Evolutionary conservation across 2,329 filamentous ascomycete species (phyloP), one percentile per base, ranked within the genome.

Genomic region (Talaromyces sp.): DNA sequence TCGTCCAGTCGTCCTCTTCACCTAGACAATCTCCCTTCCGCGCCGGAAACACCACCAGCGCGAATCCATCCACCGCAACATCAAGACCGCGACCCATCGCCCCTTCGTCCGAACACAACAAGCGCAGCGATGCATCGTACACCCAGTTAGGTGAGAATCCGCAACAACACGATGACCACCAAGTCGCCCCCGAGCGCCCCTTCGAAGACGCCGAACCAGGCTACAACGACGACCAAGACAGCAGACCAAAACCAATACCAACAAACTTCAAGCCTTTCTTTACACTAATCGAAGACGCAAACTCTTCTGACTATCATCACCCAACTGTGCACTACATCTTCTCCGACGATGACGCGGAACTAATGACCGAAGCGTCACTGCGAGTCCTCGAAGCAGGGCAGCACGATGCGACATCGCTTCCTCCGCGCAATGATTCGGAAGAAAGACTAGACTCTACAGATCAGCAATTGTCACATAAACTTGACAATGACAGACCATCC

Each of bases 311-410:
- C 54, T 90, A 92, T 67, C 84, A 92, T 72, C 93, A 98, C 75
- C 95, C 94, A 1, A 88, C 87, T 62, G 88, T 97, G 1, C 92
- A 94, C 79, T 98, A 98, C 80, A 85, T 98, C 73, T 98, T 99
- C 81, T 87, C 87, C 70, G 93, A 98, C 77, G 95, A 98, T 77
- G 93, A 97, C 73, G 86, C 88, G 1, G 90, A 93, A 56, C 81
- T 90, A 52, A 82, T 96, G 43, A 90, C 90, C 1, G 84, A 87
- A 43, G 88, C 90, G 1, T 84, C 84, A 5, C 76, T 88, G 66
- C 81, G 82, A 39, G 82, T 83, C 22, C 75, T 88, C 76, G 77
- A 86, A 74, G 62, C 80, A 65, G 78, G 82, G 16, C 37, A n/a
- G 1, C 35, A 22, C 47, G 11, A 50, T n/a, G 37, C 56, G 22